Percentiles rank a stretch among this genome's conserved stretches.
These are phyloP conservation scores for Podosphaera fusca DNA, from an alignment of 2,329 filamentous ascomycete genomes.

Conservation along the genomic window DNA sequence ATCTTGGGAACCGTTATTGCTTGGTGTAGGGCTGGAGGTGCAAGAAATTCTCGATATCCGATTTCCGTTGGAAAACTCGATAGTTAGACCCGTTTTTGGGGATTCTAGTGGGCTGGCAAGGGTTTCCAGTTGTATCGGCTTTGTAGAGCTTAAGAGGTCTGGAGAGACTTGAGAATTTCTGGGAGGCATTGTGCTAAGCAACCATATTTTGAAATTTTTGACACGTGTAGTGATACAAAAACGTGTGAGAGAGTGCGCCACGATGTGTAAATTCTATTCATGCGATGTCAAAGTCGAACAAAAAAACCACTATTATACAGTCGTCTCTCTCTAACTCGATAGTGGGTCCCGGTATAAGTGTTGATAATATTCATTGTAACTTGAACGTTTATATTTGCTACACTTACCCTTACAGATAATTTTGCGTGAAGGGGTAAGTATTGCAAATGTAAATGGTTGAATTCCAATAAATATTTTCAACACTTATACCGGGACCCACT, in stretches of 20 bases:
- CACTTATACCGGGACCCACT: too few relatives aligned
- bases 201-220: conserved; percentile 4
- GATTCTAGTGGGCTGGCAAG: conserved; percentile 18
- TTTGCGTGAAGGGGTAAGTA: too few relatives aligned
- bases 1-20: conserved; percentile 13
- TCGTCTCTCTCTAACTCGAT: too few relatives aligned
- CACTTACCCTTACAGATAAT: too few relatives aligned
- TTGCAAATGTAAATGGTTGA: too few relatives aligned
- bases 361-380: too few relatives aligned
- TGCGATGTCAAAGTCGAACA: too few relatives aligned
- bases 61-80: conserved; percentile 9
- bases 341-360: too few relatives aligned
- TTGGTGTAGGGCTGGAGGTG: conserved; percentile 11
- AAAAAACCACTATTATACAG: too few relatives aligned
- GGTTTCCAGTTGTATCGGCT: conserved; percentile 51
- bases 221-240: neutral
- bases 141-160: conserved; percentile 23
- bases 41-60: conserved; percentile 14
- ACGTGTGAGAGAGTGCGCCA: neutral
- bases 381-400: too few relatives aligned
- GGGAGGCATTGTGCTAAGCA: conserved; percentile 22
- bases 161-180: conserved; percentile 21
- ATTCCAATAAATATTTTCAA: too few relatives aligned
- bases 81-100: conserved; percentile 10
- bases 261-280: neutral